Evolutionary conservation across 192 early-diverging fungal genomes (phyloP), one percentile per base, ranked within the genome.

Genomic region (Funneliformis geosporum): DNA sequence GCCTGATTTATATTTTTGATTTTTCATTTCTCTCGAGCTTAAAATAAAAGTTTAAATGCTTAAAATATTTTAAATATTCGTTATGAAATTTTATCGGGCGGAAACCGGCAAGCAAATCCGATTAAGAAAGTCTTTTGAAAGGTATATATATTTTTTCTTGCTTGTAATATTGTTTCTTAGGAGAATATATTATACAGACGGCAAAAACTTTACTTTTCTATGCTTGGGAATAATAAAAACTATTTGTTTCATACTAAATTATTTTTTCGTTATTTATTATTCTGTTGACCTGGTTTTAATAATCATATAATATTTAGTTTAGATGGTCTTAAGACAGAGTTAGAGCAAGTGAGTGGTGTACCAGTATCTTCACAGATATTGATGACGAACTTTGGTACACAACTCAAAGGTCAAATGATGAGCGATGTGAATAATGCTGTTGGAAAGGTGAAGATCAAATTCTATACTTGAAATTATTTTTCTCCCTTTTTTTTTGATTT

Each of bases 91-190:
- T 55, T 73, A 33, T 59, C 83, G 88, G 80, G 88, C 88, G 70
- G 88, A 89, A 81, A 87, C 88, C 42, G 88, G 88, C 72, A 82
- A 85, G 78, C 83, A 80, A 67, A 77, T 89, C n/a, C 28, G 5
- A 42, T 8, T 62, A 0, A 18, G 11, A 18, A 76, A 39, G 2
- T 7, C n/a, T 33, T 40, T 64, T 44, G 46, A 73, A 5, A 59
- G 47, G 72, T 73, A 73, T 25, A 4, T 42, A 18, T 8, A 12
- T 23, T 50, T 27, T 18, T 71, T 42, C n/a, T 50, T 27, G 14
- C 28, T 42, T 11, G 23, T 40, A 73, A 0, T 14, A 46, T 4
- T 73, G 4, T n/a, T 47, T 39, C 1, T 23, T 44, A 18, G 7
- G 28, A 18, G 12, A 21, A 21, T 73, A 47, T 25, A 23, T n/a